phyloP scores from a whole-genome alignment of 179 eudicot species.

The Beta corolliflora region DNA sequence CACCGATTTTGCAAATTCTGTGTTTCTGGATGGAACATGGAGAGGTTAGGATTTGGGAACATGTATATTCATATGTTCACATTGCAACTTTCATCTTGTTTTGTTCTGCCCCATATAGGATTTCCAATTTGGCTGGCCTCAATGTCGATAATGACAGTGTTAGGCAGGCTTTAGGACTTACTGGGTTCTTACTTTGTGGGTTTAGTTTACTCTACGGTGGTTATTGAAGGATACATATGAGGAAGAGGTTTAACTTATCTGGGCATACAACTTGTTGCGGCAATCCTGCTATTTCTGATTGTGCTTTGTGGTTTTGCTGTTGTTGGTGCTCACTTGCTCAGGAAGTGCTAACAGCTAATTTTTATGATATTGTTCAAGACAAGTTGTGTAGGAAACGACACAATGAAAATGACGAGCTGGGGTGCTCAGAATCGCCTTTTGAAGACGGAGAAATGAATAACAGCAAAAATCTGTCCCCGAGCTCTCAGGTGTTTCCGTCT shows the following conservation, averaged over 20 bases:
- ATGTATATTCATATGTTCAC: constrained; percentile 93
- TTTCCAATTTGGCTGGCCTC: constrained; percentile 82
- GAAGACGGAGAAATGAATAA: constrained; percentile 39
- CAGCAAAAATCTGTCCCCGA: constrained; percentile 39
- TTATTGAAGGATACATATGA: constrained; percentile 80
- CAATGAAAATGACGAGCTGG: constrained; percentile 33
- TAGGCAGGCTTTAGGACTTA: constrained; percentile 65
- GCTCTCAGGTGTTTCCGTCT: constrained; percentile 42
- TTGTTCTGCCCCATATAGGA: constrained; percentile 86
- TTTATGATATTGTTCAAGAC: constrained; percentile 72
- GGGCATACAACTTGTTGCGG: constrained; percentile 59
- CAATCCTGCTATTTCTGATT: constrained; percentile 68
- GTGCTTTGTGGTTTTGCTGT: constrained; percentile 83
- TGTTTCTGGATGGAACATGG: constrained; percentile 99
- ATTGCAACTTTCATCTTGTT: constrained; percentile 83
- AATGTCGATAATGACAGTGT: constrained; percentile 62
- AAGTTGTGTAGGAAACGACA: constrained; percentile 48
- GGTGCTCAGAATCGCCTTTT: constrained; percentile 43
- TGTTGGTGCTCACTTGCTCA: constrained; percentile 99
- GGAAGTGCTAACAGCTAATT: constrained; percentile 85
- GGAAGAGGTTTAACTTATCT: constrained; percentile 81
- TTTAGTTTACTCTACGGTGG: constrained; percentile 93
- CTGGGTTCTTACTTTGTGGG: constrained; percentile 72
- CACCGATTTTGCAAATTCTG: constrained; percentile 84
- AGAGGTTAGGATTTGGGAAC: constrained; percentile 89